Percentiles rank a stretch among this genome's conserved stretches.
phyloP scores from a whole-genome alignment of 768 basidiomycete genomes.

The Russula sp. region DNA sequence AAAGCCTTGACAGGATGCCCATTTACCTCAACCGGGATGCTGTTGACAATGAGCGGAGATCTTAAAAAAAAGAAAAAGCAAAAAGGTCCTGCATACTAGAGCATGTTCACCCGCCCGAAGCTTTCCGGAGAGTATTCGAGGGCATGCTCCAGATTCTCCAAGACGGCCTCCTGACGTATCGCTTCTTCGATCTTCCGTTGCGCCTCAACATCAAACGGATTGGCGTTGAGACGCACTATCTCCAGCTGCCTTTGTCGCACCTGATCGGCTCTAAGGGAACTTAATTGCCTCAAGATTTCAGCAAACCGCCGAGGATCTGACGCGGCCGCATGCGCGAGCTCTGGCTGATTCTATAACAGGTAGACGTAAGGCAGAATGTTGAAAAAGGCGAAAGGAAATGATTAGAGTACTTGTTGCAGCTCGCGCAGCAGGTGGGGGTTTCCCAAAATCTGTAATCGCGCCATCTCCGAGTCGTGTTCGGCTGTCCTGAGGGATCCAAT shows the following conservation, averaged over 20 bases:
- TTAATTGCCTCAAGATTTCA: constrained; percentile 56
- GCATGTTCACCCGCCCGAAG: constrained; percentile 94
- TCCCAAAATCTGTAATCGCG: constrained; percentile 81
- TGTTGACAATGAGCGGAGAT: constrained; percentile 26
- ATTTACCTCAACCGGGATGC: constrained; percentile 90
- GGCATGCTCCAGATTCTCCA: constrained; percentile 92
- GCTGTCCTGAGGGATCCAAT: constrained; percentile 39
- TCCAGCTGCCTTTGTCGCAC: constrained; percentile 47
- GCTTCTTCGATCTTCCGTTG: constrained; percentile 91
- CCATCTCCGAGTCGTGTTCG: constrained; percentile 84
- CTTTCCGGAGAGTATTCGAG: constrained; percentile 89
- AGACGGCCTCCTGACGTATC: constrained; percentile 80
- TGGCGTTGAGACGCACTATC: constrained; percentile 65
- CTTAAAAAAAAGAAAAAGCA: background rate
- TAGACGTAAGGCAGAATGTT: background rate
- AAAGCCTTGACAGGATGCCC: constrained; percentile 88
- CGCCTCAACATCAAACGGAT: constrained; percentile 89
- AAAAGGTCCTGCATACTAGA: constrained; percentile 61
- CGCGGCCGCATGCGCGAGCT: constrained; percentile 65
- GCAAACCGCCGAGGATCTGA: constrained; percentile 69
- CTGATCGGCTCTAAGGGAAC: constrained; percentile 47
- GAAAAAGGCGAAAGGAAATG: background rate
- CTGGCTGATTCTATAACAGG: constrained; percentile 60
- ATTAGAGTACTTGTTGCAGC: constrained; percentile 39
- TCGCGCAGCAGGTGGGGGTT: constrained; percentile 74